These are phyloP conservation scores for Rhodotorula sp. DNA, from an alignment of 1,284 basidiomycete species.

Conservation along the genomic window DNA sequence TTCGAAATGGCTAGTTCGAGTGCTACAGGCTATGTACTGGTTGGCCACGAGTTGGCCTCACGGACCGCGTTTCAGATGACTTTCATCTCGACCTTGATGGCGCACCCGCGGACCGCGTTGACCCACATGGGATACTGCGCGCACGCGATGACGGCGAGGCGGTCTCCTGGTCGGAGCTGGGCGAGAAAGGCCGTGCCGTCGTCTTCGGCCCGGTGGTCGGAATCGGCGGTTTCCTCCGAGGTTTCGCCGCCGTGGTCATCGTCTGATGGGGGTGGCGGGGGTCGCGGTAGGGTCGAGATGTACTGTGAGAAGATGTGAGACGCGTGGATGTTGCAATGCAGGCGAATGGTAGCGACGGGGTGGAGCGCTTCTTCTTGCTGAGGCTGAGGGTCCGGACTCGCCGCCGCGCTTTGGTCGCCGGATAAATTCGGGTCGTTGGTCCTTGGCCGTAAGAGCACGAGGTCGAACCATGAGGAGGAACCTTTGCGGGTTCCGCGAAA, in stretches of 20 bases:
- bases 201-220: background rate
- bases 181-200: background rate
- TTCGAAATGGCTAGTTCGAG: too few species aligned
- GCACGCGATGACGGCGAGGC: slow-evolving; percentile 13
- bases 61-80: background rate
- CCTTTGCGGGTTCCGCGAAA: slow-evolving; percentile 23
- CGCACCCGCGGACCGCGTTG: slow-evolving; percentile 8
- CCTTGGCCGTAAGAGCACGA: slow-evolving; percentile 5
- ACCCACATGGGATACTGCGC: slow-evolving; percentile 34
- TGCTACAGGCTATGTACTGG: too few species aligned
- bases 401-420: too few species aligned
- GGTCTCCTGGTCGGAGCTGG: slow-evolving; percentile 12
- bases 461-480: slow-evolving; percentile 34
- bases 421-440: background rate
- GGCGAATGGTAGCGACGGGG: background rate
- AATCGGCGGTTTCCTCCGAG: background rate
- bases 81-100: slow-evolving; percentile 6
- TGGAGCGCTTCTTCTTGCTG: background rate
- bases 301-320: background rate
- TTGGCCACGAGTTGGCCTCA: background rate
- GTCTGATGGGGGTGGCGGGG: background rate
- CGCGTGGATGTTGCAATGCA: slow-evolving; percentile 29
- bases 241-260: background rate
- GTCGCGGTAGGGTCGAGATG: background rate
- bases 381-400: background rate